Evolutionary conservation across 768 basidiomycete genomes (phyloP).

Genomic region (Suillus subaureus): DNA sequence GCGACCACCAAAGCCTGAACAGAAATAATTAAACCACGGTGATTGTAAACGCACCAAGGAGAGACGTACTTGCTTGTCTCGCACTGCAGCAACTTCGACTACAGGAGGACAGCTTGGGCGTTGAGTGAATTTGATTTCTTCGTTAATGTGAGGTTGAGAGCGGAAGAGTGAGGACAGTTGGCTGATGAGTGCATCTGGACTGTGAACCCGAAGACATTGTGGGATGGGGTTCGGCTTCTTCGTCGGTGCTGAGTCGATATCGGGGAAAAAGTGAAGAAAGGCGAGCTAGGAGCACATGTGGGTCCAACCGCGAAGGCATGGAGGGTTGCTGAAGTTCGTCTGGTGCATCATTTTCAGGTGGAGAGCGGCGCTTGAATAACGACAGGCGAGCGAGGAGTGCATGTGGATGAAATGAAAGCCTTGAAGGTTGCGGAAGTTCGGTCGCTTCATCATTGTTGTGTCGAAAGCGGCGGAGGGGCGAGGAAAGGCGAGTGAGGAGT

Average conservation of each 20-base stretch:
- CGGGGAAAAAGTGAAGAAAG: neutral
- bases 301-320: neutral
- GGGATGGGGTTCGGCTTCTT: neutral
- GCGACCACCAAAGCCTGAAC: no score
- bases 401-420: no score
- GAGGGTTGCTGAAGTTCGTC: neutral
- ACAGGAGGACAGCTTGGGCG: neutral
- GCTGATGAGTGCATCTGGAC: neutral
- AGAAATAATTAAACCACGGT: no score
- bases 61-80: neutral
- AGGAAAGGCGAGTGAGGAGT: no score
- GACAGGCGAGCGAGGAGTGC: no score
- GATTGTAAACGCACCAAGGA: neutral
- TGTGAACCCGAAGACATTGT: neutral
- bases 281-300: neutral
- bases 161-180: neutral
- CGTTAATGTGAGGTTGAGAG: neutral
- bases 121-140: neutral
- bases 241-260: neutral
- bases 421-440: no score
- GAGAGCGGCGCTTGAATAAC: no score
- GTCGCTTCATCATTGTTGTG: neutral
- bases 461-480: neutral
- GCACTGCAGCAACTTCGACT: neutral
- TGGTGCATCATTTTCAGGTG: no score